phyloP scores from a whole-genome alignment of 306 rosid genomes.

The Cucumis sativus region Cucumber_9930_V3 NC_026660.2:14303501-14304000 shows the following conservation, averaged over 20 bases:
- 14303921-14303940: neutral
- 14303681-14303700: conserved; percentile 86
- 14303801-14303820: neutral
- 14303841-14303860: neutral
- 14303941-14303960: neutral
- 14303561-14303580: conserved; percentile 90
- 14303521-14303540: conserved; percentile 98
- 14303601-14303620: conserved; percentile 98
- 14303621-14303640: conserved; percentile 94
- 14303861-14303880: neutral
- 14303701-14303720: conserved; percentile 68
- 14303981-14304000: conserved; percentile 42
- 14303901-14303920: neutral
- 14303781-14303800: conserved; percentile 78
- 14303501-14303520: conserved; percentile 89
- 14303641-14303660: conserved; percentile 91
- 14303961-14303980: conserved; percentile 5
- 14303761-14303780: conserved; percentile 90
- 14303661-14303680: conserved; percentile 94
- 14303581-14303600: conserved; percentile 96
- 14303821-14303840: conserved; percentile 1
- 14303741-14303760: conserved; percentile 98
- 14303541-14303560: conserved; percentile 82
- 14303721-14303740: conserved; percentile 87
- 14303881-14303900: neutral